phyloP scores from a whole-genome alignment of 306 rosid genomes.

The Elaeagnus macrophylla region DNA sequence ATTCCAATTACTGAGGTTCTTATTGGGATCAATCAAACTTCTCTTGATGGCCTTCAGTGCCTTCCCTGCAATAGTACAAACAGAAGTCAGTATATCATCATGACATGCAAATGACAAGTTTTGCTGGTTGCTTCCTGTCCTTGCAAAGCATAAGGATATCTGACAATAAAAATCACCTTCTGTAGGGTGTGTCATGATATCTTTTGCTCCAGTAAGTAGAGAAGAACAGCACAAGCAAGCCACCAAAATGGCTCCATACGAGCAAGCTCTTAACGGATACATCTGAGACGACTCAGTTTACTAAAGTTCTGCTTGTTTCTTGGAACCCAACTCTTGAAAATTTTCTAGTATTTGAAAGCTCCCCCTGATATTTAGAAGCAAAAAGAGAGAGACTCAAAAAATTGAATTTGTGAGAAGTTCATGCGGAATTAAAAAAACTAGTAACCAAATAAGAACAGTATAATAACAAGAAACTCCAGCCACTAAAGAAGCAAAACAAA shows the following conservation, averaged over 20 bases:
- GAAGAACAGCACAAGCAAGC: conserved; percentile 46
- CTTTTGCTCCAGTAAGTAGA: conserved; percentile 28
- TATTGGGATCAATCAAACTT: conserved; percentile 3
- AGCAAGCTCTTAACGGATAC: conserved; percentile 42
- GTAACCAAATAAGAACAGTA: no score
- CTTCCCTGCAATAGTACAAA: conserved; percentile 13
- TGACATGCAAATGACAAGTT: not conserved
- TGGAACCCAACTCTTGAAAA: conserved; percentile 12
- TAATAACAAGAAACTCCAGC: no score
- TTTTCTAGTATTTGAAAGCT: conserved; percentile 5
- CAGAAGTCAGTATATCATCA: conserved; percentile 16
- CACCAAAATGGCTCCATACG: conserved; percentile 24
- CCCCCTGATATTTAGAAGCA: conserved; percentile 25
- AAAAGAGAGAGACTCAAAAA: conserved; percentile 5
- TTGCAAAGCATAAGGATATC: no score
- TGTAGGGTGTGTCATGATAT: conserved; percentile 21
- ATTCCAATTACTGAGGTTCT: conserved; percentile 8
- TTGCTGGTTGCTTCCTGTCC: no score
- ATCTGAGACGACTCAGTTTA: conserved; percentile 23
- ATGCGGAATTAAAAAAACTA: no score
- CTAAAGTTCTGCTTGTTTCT: conserved; percentile 18
- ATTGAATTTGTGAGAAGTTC: conserved; percentile 11
- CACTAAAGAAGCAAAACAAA: no score
- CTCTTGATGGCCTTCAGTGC: conserved; percentile 5
- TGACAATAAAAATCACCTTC: conserved; percentile 46